Conservation (phyloP, 306 rosid genomes). For the Calophaca sinica region DNA sequence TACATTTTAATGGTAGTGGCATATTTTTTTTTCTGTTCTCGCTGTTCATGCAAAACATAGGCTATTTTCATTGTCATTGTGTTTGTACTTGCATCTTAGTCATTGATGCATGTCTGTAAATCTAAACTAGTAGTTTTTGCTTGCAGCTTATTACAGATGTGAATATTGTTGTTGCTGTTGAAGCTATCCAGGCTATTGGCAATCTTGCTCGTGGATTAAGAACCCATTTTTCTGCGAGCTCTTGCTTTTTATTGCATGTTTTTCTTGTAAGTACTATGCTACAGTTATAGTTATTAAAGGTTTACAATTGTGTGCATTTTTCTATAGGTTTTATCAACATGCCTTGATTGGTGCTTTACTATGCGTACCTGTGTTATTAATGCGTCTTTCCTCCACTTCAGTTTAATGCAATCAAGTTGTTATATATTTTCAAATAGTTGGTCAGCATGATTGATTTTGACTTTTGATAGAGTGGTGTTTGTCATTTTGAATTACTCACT, state of each 20-base stretch:
- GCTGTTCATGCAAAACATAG: not conserved
- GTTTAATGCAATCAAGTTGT: not conserved
- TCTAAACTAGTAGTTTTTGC: slow-evolving; percentile 16
- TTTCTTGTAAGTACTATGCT: slow-evolving; percentile 76
- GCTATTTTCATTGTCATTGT: not conserved
- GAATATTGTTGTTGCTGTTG: slow-evolving; percentile 99
- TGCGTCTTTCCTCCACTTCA: not conserved
- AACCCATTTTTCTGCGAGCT: slow-evolving; percentile 88
- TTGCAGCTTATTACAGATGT: slow-evolving; percentile 96
- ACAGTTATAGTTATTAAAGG: not conserved
- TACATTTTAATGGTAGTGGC: not conserved
- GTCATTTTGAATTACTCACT: slow-evolving; percentile 29
- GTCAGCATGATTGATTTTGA: too few species aligned
- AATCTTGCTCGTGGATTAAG: slow-evolving; percentile 94
- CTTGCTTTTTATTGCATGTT: slow-evolving; percentile 89
- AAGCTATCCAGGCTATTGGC: slow-evolving; percentile 97
- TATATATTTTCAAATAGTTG: slow-evolving; percentile 11
- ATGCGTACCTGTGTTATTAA: not conserved
- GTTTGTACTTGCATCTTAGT: not conserved
- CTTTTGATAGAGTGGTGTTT: not conserved
- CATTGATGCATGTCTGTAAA: too few species aligned
- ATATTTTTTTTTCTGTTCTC: slow-evolving; percentile 9
- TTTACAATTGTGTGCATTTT: slow-evolving; percentile 6
- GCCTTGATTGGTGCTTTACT: slow-evolving; percentile 2
- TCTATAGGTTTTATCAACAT: too few species aligned